These are phyloP conservation scores for Serendipita vermifera DNA, from an alignment of 768 basidiomycete genomes.

Conservation along the genomic window DNA sequence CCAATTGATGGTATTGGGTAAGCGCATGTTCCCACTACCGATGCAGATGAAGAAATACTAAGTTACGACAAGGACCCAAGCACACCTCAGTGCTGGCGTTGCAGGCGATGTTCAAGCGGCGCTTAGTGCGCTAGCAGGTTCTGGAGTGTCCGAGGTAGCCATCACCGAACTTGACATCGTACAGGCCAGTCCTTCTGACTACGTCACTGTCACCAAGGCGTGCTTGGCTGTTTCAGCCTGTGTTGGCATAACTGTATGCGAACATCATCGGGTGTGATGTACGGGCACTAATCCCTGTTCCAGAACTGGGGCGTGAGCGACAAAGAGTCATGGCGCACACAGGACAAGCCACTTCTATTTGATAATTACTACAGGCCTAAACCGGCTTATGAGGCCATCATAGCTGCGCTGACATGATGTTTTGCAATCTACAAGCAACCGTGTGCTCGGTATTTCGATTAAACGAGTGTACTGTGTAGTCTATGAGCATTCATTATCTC, in stretches of 20 bases:
- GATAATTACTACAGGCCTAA: slow-evolving; percentile 36
- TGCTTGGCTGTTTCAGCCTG: slow-evolving; percentile 33
- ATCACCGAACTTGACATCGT: slow-evolving; percentile 38
- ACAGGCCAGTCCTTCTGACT: slow-evolving; percentile 26
- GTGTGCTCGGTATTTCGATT: too few relatives aligned
- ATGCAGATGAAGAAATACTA: neutral
- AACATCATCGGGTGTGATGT: neutral
- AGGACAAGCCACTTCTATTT: slow-evolving; percentile 32
- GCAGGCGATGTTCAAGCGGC: slow-evolving; percentile 32
- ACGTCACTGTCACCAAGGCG: slow-evolving; percentile 32
- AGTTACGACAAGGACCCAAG: neutral
- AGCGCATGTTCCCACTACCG: neutral
- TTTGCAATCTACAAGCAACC: too few relatives aligned
- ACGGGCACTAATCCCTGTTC: neutral
- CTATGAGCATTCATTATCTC: too few relatives aligned
- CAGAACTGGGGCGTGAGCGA: slow-evolving; percentile 3
- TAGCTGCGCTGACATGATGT: slow-evolving; percentile 20
- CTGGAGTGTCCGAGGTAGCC: slow-evolving; percentile 31
- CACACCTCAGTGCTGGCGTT: slow-evolving; percentile 21
- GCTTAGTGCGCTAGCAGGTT: slow-evolving; percentile 31
- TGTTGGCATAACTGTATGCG: slow-evolving; percentile 33
- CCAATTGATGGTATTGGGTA: slow-evolving; percentile 7
- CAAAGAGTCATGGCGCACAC: slow-evolving; percentile 37
- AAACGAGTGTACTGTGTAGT: too few relatives aligned
- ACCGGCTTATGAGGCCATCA: slow-evolving; percentile 25